These are phyloP conservation scores for Clarkia xantiana DNA, from an alignment of 345 rosid genomes.

Conservation along the genomic window DNA sequence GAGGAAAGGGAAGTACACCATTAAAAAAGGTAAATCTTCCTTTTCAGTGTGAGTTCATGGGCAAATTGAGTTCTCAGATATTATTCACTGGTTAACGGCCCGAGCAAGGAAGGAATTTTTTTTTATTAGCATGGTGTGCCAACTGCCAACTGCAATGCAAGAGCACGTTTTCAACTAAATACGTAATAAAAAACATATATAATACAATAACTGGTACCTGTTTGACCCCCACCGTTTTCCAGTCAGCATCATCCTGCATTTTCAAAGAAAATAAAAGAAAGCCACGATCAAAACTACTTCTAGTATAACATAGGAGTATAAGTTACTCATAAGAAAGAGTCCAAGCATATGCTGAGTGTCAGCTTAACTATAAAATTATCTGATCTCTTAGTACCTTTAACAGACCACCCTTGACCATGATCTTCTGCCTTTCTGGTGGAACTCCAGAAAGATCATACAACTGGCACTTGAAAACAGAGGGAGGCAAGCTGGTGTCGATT, in stretches of 20 bases:
- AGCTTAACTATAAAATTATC: not conserved
- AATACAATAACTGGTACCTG: conserved; percentile 21
- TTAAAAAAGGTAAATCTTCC: no score
- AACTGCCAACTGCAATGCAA: no score
- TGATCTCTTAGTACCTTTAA: conserved; percentile 40
- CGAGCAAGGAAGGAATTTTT: no score
- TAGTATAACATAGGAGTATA: not conserved
- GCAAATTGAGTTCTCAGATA: no score
- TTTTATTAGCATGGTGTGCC: no score
- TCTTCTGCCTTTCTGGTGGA: conserved; percentile 93
- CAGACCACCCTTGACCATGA: conserved; percentile 93
- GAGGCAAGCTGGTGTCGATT: conserved; percentile 63
- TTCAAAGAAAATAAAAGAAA: not conserved
- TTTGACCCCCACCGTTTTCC: conserved; percentile 73
- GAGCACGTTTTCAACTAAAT: no score
- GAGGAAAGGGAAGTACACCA: no score
- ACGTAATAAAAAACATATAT: no score
- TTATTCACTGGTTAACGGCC: no score
- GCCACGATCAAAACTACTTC: no score
- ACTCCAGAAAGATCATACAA: conserved; percentile 85
- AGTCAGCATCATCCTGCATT: conserved; percentile 84
- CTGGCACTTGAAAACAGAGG: conserved; percentile 81
- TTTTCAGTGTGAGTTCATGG: no score
- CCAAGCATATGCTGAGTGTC: not conserved
- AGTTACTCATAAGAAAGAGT: not conserved